Evolutionary conservation across 306 rosid genomes (phyloP).

Genomic region (Cercis canadensis): DNA sequence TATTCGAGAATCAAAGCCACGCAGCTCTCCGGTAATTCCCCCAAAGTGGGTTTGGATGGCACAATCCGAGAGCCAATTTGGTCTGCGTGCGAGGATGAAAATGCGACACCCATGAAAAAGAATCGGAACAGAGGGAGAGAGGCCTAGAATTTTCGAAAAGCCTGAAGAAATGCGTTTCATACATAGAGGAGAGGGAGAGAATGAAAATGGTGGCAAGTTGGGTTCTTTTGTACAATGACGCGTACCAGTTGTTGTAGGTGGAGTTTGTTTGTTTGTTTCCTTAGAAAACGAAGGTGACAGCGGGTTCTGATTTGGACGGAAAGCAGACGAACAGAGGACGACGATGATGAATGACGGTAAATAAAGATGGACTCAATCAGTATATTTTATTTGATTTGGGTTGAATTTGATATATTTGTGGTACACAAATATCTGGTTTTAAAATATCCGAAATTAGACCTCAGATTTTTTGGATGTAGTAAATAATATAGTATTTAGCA

Average conservation of each 20-base stretch:
- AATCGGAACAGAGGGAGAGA: neutral
- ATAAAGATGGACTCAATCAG: too few species aligned
- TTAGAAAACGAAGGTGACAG: conserved; percentile 51
- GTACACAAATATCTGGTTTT: too few species aligned
- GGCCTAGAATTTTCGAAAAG: neutral
- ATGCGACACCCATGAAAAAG: conserved; percentile 49
- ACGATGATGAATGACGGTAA: neutral
- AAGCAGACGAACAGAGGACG: conserved; percentile 10
- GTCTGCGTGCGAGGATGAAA: conserved; percentile 41
- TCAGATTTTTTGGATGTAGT: too few species aligned
- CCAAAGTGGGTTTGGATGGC: conserved; percentile 50
- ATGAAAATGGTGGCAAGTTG: conserved; percentile 11
- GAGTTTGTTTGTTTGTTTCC: conserved; percentile 47
- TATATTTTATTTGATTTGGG: neutral
- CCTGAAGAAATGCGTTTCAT: neutral
- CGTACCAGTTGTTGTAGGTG: neutral
- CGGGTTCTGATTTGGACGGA: conserved; percentile 45
- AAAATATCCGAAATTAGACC: too few species aligned
- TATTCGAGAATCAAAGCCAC: conserved; percentile 59
- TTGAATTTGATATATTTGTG: too few species aligned
- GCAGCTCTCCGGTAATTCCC: conserved; percentile 76
- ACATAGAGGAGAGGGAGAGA: neutral
- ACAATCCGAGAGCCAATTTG: conserved; percentile 31
- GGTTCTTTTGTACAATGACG: neutral
- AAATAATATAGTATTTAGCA: too few species aligned